Conservation (phyloP, 1,284 basidiomycete species). For the Hemileia vastatrix region DNA sequence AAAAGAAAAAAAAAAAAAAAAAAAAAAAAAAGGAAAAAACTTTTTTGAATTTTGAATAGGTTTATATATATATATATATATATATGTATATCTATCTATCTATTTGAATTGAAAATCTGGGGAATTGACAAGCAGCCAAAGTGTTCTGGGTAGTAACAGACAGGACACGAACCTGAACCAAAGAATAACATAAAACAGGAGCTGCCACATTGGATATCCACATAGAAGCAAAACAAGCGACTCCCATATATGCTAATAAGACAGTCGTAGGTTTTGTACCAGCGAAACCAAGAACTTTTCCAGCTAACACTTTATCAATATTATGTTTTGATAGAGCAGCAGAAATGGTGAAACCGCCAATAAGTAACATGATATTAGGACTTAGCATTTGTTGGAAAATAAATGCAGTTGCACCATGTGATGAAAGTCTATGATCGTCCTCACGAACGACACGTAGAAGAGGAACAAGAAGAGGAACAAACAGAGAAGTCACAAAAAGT, state of each 20-base stretch:
- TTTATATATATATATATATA: too few relatives aligned
- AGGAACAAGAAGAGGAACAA: conserved; percentile 85
- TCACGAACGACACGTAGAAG: conserved; percentile 70
- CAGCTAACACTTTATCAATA: conserved; percentile 80
- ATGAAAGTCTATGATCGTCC: conserved; percentile 52
- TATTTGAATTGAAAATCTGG: too few relatives aligned
- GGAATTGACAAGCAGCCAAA: too few relatives aligned
- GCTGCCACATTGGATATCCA: conserved; percentile 99
- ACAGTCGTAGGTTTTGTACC: conserved; percentile 78
- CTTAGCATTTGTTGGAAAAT: conserved; percentile 59
- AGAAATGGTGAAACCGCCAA: conserved; percentile 91
- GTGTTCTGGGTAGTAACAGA: too few relatives aligned
- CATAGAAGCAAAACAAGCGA: conserved; percentile 97
- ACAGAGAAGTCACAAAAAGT: conserved; percentile 85
- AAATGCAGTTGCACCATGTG: conserved; percentile 69
- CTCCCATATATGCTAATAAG: conserved; percentile 86
- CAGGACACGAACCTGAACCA: conserved; percentile 63
- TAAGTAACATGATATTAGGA: conserved; percentile 79
- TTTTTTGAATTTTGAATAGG: too few relatives aligned
- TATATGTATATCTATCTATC: too few relatives aligned
- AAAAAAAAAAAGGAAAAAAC: too few relatives aligned
- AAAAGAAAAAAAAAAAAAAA: background rate
- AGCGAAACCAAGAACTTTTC: conserved; percentile 76
- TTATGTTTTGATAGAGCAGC: conserved; percentile 95
- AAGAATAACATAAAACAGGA: conserved; percentile 92